A percentile compares a stretch with the other conserved stretches of the same genome.
Evolutionary conservation across 768 basidiomycete genomes (phyloP).

Genomic region (Hygrophorus russula): DNA sequence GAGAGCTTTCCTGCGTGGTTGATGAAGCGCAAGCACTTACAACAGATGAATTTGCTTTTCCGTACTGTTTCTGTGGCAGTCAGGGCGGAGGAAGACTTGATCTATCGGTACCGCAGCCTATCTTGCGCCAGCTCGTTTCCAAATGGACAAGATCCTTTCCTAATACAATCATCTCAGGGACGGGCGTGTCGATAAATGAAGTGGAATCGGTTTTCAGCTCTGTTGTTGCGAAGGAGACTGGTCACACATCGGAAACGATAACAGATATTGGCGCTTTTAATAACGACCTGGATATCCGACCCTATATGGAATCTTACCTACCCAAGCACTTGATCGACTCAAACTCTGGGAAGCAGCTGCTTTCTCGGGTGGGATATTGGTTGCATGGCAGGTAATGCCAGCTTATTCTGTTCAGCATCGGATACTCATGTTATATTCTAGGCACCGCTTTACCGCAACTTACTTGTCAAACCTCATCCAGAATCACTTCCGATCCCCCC

Average conservation of each 20-base stretch:
- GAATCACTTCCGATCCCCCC: constrained; percentile 3
- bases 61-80: background rate
- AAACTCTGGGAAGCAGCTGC: background rate
- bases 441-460: constrained; percentile 6
- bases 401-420: background rate
- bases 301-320: constrained; percentile 6
- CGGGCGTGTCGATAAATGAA: background rate
- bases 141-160: background rate
- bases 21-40: background rate
- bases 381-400: constrained; percentile 4
- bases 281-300: background rate
- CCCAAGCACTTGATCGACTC: constrained; percentile 1
- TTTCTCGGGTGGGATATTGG: constrained; percentile 5
- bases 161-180: background rate
- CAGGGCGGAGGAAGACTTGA: background rate
- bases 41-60: background rate
- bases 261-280: constrained; percentile 5
- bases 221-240: constrained; percentile 5
- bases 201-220: background rate
- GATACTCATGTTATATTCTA: background rate
- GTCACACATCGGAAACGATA: background rate
- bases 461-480: constrained; percentile 2
- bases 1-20: too few relatives aligned
- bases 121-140: background rate
- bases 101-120: background rate